Base-by-base conservation (phyloP, 2,329 filamentous ascomycete species). In the Stemphylium lycopersici region DNA sequence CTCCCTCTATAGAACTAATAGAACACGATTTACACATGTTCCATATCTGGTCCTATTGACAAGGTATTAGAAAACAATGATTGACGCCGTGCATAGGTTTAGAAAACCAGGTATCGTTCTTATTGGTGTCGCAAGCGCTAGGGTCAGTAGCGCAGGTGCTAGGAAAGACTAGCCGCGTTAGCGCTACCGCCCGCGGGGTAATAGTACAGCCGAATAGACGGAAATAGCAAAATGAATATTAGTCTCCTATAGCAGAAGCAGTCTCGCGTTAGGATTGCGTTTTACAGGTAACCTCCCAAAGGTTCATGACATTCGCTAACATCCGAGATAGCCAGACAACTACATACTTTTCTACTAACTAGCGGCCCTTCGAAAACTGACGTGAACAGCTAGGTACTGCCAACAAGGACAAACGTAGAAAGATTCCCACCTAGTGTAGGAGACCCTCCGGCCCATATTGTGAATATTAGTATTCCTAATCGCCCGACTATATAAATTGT, bases 281-380 rank as follows among this genome's bases (percentile, higher is more conserved):
- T n/a, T 43, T 10, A 8, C 40, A 13, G 10, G 3, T 32, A 16
- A 22, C 40, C 38, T 43, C 26, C 13, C 20, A 4, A 22, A 8
- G 22, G 12, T n/a, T 16, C 4, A 43, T 20, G 11, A 29, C n/a
- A 42, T 42, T 20, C 6, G 12, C 16, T 1, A n/a, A 33, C 24
- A 45, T 51, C 48, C 16, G n/a, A 24, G 6, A 51, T 24, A 39
- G 40, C 40, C 18, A n/a, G 18, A 18, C 34, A n/a, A 39, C 48
- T 16, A 16, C 33, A 50, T 10, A 50, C 6, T 15, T 50, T 20
- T 31, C 24, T 10, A 37, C 3, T 10, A 1, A 31, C 24, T 50
- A 33, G 40, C 18, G 16, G 24, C 33, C 20, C 11, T 32, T 16
- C 8, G 16, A 50, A 50, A 12, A 33, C 16, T 22, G 4, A 29